Base-by-base conservation (phyloP, 2,329 filamentous ascomycete species). In the Leptodontidium sp. region DNA sequence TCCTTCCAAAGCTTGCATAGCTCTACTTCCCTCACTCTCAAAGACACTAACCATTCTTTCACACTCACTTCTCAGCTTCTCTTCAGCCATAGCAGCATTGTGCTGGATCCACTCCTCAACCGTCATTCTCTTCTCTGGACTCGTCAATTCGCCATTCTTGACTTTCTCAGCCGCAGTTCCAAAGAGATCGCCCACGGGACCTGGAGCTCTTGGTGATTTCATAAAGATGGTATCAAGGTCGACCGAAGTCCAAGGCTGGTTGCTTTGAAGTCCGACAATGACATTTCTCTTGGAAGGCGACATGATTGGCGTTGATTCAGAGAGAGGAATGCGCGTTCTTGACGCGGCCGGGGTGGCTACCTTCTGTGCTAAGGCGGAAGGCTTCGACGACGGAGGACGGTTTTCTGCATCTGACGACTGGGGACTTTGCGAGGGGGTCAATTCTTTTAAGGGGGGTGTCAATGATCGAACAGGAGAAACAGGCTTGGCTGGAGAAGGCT, bases 71-170 rank as follows among this genome's bases (percentile, higher is more conserved):
- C 90, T 91, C 66, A 99, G 83, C 78, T 89, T 90, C 80, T 90
- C 88, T 82, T 98, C 94, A 0, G 93, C 93, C 77, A 90, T 85
- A 70, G 87, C 86, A 0, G 96, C 96, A 73, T 96, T 94, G 80
- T 90, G 87, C 68, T 90, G 84, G 49, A 99, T 91, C 93, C 95
- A 99, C 79, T 98, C 90, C 79, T 97, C 93, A 0, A 98, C 93
- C 5, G 90, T 95, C 94, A 99, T 97, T 47, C 86, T 84, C 83
- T 91, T 94, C 82, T 98, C 96, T 0, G 90, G 87, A 64, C 86
- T 91, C 1, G 87, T 91, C 64, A 99, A 81, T 15, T 87, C 87
- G 0, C 84, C 84, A 14, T 87, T 88, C 71, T 80, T 82, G 0
- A 81, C 79, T 66, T 87, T 89, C 73, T 90, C 85, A 24, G 74